phyloP scores from a whole-genome alignment of 2,329 filamentous ascomycete species.

The Ophiostoma montium region DNA sequence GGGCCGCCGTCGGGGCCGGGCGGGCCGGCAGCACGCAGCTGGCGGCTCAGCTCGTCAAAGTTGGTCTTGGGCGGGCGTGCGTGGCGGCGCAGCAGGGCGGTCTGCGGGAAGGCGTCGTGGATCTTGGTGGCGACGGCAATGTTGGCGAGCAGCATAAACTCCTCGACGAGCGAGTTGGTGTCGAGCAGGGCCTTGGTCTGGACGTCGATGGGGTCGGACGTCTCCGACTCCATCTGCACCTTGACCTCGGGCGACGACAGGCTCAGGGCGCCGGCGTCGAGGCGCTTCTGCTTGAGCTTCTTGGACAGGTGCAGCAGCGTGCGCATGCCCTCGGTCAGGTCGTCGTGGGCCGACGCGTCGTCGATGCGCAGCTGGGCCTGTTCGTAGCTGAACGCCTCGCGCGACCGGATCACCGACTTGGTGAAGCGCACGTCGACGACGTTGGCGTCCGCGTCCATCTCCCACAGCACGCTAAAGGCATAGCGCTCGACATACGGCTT shows the following conservation, averaged over 20 bases:
- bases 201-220: conserved; percentile 88
- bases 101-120: conserved; percentile 85
- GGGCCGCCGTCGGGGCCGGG: conserved; percentile 40
- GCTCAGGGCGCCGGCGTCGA: conserved; percentile 89
- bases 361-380: conserved; percentile 90
- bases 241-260: conserved; percentile 96
- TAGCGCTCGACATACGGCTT: conserved; percentile 96
- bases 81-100: conserved; percentile 84
- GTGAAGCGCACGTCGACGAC: conserved; percentile 80
- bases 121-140: conserved; percentile 85
- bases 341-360: conserved; percentile 72
- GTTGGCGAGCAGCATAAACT: conserved; percentile 99
- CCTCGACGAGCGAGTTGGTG: conserved; percentile 94
- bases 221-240: conserved; percentile 88
- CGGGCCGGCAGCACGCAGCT: conserved; percentile 51
- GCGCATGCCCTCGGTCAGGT: conserved; percentile 80
- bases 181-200: conserved; percentile 89
- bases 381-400: conserved; percentile 96
- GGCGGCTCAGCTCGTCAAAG: conserved; percentile 85
- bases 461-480: conserved; percentile 78
- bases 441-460: conserved; percentile 64
- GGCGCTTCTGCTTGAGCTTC: conserved; percentile 85
- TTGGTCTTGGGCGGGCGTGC: conserved; percentile 86
- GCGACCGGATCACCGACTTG: conserved; percentile 93
- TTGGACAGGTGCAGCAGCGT: conserved; percentile 77